Conservation (phyloP, 129 eudicot species). For the Tagetes erecta region DNA sequence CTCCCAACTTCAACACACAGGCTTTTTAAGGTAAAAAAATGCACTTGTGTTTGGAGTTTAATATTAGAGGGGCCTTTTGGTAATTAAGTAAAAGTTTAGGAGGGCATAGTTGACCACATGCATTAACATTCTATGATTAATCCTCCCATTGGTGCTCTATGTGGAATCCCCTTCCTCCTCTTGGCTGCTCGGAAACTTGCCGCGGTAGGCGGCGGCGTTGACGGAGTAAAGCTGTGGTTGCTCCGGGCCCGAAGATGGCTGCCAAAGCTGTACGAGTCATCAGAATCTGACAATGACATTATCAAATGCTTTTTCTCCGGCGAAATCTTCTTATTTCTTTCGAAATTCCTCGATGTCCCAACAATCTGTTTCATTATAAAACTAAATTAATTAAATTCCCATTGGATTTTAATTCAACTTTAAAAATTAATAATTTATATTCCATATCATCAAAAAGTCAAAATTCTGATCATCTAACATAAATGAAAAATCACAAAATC, state of each 20-base stretch:
- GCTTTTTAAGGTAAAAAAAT: constrained; percentile 37
- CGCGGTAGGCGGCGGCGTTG: constrained; percentile 80
- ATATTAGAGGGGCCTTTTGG: constrained; percentile 26
- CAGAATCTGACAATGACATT: constrained; percentile 49
- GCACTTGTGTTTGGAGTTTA: constrained; percentile 42
- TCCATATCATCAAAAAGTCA: constrained; percentile 24
- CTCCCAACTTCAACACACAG: constrained; percentile 29
- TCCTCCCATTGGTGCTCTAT: constrained; percentile 92
- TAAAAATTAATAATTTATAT: constrained; percentile 4
- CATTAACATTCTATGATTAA: constrained; percentile 49
- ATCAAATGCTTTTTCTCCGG: constrained; percentile 46
- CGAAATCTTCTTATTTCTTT: constrained; percentile 43
- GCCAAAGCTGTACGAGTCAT: constrained; percentile 60
- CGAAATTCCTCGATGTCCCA: constrained; percentile 62
- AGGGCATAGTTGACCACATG: constrained; percentile 1
- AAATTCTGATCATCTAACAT: constrained; percentile 25
- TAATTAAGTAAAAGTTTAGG: constrained; percentile 30
- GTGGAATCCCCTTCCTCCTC: constrained; percentile 95
- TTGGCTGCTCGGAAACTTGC: constrained; percentile 58
- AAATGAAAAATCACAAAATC: neutral
- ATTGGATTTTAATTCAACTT: constrained; percentile 16
- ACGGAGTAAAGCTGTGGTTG: constrained; percentile 64
- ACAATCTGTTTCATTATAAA: constrained; percentile 50
- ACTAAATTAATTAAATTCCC: constrained; percentile 7
- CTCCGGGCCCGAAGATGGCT: constrained; percentile 44